Percentiles rank a stretch among this genome's conserved stretches.
phyloP scores from a whole-genome alignment of 116 monocot species.

The Zostera marina region DNA sequence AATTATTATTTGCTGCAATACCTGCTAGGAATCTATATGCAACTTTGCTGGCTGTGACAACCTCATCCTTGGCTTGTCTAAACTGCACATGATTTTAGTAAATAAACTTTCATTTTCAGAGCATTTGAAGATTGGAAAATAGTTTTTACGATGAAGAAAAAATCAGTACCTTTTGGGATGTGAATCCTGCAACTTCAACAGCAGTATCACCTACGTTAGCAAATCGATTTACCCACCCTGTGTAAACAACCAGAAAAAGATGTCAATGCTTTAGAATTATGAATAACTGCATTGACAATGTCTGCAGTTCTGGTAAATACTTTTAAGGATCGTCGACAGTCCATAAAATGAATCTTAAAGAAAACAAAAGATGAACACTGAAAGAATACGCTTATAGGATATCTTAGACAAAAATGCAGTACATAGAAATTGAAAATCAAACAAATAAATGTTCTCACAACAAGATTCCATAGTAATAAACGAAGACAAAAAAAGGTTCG shows the following conservation, averaged over 20 bases:
- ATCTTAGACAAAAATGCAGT: too few relatives aligned
- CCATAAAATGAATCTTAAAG: too few relatives aligned
- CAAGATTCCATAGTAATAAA: too few relatives aligned
- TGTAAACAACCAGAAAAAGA: conserved; percentile 15
- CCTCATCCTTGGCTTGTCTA: conserved; percentile 64
- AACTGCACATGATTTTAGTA: conserved; percentile 25
- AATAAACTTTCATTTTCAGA: background rate
- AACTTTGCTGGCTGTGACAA: conserved; percentile 60
- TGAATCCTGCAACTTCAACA: conserved; percentile 65
- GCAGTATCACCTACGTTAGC: conserved; percentile 95
- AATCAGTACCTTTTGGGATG: conserved; percentile 45
- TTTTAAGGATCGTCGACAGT: too few relatives aligned
- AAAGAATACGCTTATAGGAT: too few relatives aligned
- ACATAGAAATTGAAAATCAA: too few relatives aligned
- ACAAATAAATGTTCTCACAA: too few relatives aligned
- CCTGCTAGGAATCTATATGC: conserved; percentile 70
- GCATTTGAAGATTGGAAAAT: background rate
- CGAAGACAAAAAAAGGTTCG: too few relatives aligned
- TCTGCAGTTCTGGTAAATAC: background rate
- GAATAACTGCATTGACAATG: background rate
- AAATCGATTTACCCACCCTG: conserved; percentile 94
- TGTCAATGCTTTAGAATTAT: background rate
- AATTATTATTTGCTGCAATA: conserved; percentile 37
- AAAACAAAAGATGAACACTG: too few relatives aligned
- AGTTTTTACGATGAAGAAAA: background rate